Evolutionary conservation across 108 stramenopile species (phyloP), one percentile per base, ranked within the genome.

Genomic region (Fragilaria crotonensis): DNA sequence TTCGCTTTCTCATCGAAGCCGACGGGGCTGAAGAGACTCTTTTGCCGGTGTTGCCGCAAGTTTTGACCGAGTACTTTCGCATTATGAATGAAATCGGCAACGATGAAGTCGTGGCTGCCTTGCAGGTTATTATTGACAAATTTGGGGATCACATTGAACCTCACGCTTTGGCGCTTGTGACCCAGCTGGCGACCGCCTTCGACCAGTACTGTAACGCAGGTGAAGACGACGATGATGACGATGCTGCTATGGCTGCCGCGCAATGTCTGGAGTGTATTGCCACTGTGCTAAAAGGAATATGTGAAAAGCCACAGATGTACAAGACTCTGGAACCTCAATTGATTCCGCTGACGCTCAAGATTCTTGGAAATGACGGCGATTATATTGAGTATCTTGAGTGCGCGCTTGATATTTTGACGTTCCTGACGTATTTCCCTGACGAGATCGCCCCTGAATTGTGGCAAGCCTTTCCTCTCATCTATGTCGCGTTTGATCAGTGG

Each of bases 51-150:
- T 76, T 98, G 5, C 94, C 94, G 33, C 85, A 93, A 44, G 73
- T 98, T 32, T 74, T 98, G 69, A 92, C 86, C 41, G 91, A 95
- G 66, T 98, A 96, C 66, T 98, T 98, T 83, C 77, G 94, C 48
- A 96, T 98, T 68, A 96, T 98, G 96, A 88, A 89, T 57, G 95
- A 95, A 70, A 95, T 96, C 62, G 95, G 94, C 20, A 93, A 93
- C 50, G 97, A 98, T 59, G 89, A 93, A 71, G 96, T 97, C 23
- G 91, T 97, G 1, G 76, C 84, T 32, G 94, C 95, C 4, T 75
- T 97, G 45, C 90, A 97, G 59, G 87, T 90, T 5, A 85, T 98
- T 33, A 78, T 98, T 53, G 94, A 95, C 46, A 85, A 81, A 50
- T 98, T 90, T 73, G 93, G 94, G 11, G 94, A 94, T 33, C 90